These are phyloP conservation scores for Phyllosticta paracitricarpa DNA, from an alignment of 2,329 filamentous ascomycete species.

Conservation along the genomic window DNA sequence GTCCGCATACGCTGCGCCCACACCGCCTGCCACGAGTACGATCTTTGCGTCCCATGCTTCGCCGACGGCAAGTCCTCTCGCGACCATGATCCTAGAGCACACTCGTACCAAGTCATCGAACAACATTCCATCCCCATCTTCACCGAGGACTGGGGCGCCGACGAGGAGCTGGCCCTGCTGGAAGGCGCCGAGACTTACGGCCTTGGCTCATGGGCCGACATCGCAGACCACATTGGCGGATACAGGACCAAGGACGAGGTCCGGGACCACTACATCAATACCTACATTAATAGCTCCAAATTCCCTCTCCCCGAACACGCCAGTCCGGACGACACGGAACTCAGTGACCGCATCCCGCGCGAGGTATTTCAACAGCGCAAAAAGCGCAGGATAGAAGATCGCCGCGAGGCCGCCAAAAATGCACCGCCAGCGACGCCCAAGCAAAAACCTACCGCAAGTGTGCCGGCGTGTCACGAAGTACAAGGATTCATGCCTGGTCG, in stretches of 20 bases:
- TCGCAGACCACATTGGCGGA: conserved; percentile 94
- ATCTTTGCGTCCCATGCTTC: conserved; percentile 94
- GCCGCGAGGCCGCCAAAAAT: conserved; percentile 77
- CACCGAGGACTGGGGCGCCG: conserved; percentile 87
- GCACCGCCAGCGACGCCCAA: conserved; percentile 77
- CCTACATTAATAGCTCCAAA: conserved; percentile 70
- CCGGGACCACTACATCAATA: conserved; percentile 82
- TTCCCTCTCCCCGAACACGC: conserved; percentile 85
- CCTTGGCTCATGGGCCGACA: conserved; percentile 92
- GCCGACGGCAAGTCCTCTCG: conserved; percentile 69
- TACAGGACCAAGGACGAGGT: conserved; percentile 94
- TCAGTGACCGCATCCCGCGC: conserved; percentile 71
- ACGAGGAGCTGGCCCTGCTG: conserved; percentile 86
- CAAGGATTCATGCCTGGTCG: conserved; percentile 98
- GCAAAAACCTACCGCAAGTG: conserved; percentile 90
- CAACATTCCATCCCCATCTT: conserved; percentile 98
- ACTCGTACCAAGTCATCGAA: conserved; percentile 89
- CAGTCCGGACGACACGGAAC: conserved; percentile 66
- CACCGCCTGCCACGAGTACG: conserved; percentile 78
- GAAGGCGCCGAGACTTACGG: conserved; percentile 96
- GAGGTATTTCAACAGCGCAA: conserved; percentile 91
- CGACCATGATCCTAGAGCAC: conserved; percentile 75
- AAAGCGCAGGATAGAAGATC: conserved; percentile 85
- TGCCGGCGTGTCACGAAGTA: conserved; percentile 93
- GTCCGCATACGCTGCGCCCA: conserved; percentile 91